Base-by-base conservation (phyloP, 2,329 filamentous ascomycete genomes). In the Capronia epimyces region DNA sequence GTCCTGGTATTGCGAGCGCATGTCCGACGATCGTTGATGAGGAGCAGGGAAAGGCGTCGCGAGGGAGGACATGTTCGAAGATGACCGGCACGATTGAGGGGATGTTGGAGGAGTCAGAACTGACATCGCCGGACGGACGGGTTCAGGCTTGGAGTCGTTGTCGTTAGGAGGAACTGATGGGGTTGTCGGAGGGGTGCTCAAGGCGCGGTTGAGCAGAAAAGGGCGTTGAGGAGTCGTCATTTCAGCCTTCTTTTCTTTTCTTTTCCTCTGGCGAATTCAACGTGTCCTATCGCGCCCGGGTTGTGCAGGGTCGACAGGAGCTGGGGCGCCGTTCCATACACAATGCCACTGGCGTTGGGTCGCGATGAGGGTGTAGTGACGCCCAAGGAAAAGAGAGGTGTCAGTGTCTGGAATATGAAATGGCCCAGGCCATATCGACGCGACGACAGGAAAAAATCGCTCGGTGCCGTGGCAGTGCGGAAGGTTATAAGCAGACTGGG, bases 21-120 rank as follows among this genome's bases (percentile, higher is more conserved):
- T 25, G 15, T 12, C 18, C 10, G 16, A 12, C 20, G 41, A 20
- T 40, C 16, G 27, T n/a, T 20, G n/a, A 12, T 46, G 21, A 44
- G 49, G 36, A 9, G 45, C 16, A 4, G 43, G 21, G 20, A 22
- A 25, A 9, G 41, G 15, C n/a, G 42, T 48, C 8, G 34, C 21
- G 21, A 54, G 18, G n/a, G 41, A 34, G 10, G 53, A 45, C 20
- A 50, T 25, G 39, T 49, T 47, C n/a, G 52, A 50, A 10, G 52
- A 55, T 4, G 43, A 50, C 15, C 46, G 41, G 21, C 12, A 34
- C 21, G 27, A 31, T 15, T 39, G 47, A 15, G 57, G 59, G 21
- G 57, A 59, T 9, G 55, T 51, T 18, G 59, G 59, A 16, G 59
- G 57, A 40, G 57, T 61, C 41, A 57, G 36, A 13, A 49, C 32